These are phyloP conservation scores for Tulasnella sp. DNA, from an alignment of 768 basidiomycete genomes.

Conservation along the genomic window DNA sequence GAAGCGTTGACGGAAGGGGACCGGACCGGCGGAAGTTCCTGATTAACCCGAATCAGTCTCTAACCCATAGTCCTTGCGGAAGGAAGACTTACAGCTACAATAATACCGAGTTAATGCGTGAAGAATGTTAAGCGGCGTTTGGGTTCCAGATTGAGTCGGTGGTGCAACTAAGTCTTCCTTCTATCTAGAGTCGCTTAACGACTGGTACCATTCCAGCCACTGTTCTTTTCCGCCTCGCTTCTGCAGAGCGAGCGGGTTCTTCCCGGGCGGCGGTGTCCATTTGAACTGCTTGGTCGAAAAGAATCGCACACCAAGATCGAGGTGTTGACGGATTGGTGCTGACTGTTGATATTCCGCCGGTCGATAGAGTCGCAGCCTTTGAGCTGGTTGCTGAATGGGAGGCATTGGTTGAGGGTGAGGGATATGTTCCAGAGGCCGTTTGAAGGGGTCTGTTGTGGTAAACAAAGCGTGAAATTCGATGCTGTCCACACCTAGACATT, in stretches of 20 bases:
- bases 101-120: conserved; percentile 53
- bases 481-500: no score
- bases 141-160: conserved; percentile 32
- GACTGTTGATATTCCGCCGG: no score
- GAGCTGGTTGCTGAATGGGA: neutral
- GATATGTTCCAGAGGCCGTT: neutral
- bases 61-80: neutral
- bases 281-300: conserved; percentile 56
- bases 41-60: neutral
- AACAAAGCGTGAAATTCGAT: neutral
- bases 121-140: conserved; percentile 37
- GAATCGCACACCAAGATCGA: conserved; percentile 32
- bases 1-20: neutral
- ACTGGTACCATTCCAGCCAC: conserved; percentile 35
- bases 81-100: conserved; percentile 34
- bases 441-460: neutral
- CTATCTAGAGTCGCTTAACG: conserved; percentile 59
- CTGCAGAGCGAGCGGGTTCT: conserved; percentile 38
- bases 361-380: neutral
- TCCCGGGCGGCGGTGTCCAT: conserved; percentile 70
- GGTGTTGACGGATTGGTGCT: neutral
- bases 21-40: neutral
- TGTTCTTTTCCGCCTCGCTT: conserved; percentile 46
- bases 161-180: conserved; percentile 32
- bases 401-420: neutral